Evolutionary conservation across 2,329 filamentous ascomycete species (phyloP), one percentile per base, ranked within the genome.

Genomic region (Fusarium scirpi): DNA sequence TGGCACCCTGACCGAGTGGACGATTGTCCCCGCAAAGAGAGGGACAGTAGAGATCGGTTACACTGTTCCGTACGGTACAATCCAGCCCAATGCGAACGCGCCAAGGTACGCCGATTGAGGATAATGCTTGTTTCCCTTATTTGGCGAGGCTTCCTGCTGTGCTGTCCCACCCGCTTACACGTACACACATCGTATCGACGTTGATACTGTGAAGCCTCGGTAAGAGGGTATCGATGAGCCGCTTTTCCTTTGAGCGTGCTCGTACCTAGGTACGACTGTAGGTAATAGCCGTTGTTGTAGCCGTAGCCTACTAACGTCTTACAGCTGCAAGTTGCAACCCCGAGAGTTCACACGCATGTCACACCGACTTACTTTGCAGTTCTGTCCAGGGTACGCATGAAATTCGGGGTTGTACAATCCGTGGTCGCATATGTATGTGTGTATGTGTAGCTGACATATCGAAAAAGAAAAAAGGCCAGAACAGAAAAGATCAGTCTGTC

Each of bases 281-380:
- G 41, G 29, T 49, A 34, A 49, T 22, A 49, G 32, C 34, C 34
- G 34, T 38, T 38, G 34, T 20, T n/a, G 25, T 24, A 51, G 47
- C 29, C 22, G 30, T 27, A 27, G 13, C 24, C 22, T 52, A 40
- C 22, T 34, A 25, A 22, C 30, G 34, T 25, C 18, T 24, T 38
- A 40, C 62, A 58, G 69, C 67, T 71, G 73, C 71, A 73, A 72
- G 34, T 38, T n/a, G 34, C 34, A 38, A 67, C 62, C 45, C 62
- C 53, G 46, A 65, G 58, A 60, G 62, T 67, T 74, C 69, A 75
- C 56, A 65, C 69, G 65, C 73, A 45, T 60, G 45, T 75, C 73
- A 75, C 73, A 75, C 73, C 73, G 73, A 75, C 73, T 75, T 69
- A 49, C 70, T 47, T 58, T 69, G 66, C 56, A 55, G 62, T 40